Conservation (phyloP, 2,329 filamentous ascomycete genomes). For the Amauroascus verrucosus region DNA sequence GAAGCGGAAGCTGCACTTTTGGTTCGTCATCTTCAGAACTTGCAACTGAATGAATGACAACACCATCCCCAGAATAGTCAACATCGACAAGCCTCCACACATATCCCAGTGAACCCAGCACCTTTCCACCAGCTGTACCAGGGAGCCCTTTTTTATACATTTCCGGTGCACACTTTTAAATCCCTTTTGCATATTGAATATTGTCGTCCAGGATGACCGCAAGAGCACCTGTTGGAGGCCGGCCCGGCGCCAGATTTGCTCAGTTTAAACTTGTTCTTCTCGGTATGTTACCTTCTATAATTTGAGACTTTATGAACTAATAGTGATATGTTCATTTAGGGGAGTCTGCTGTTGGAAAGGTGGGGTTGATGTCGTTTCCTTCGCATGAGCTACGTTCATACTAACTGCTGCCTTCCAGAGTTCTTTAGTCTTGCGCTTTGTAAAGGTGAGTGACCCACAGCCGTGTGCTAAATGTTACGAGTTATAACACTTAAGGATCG, state of each 20-base stretch:
- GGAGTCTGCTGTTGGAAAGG: conserved; percentile 98
- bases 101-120: neutral
- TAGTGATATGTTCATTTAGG: conserved; percentile 44
- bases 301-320: conserved; percentile 15
- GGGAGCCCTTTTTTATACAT: neutral
- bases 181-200: neutral
- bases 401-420: conserved; percentile 50
- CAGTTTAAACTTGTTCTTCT: conserved; percentile 98
- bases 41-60: conserved; percentile 9
- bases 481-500: neutral
- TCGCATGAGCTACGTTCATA: conserved; percentile 19
- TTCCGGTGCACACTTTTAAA: neutral
- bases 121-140: neutral
- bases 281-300: conserved; percentile 50
- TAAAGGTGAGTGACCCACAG: conserved; percentile 59
- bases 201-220: conserved; percentile 57
- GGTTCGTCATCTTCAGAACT: conserved; percentile 12
- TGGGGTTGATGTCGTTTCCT: conserved; percentile 29
- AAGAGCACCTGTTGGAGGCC: conserved; percentile 62
- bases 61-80: neutral
- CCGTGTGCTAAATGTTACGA: neutral
- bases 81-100: neutral
- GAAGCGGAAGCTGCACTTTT: conserved; percentile 11
- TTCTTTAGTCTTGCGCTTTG: conserved; percentile 93
- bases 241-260: conserved; percentile 70